These are phyloP conservation scores for Heteromeles arbutifolia DNA, from an alignment of 306 rosid genomes.

Conservation along the genomic window DNA sequence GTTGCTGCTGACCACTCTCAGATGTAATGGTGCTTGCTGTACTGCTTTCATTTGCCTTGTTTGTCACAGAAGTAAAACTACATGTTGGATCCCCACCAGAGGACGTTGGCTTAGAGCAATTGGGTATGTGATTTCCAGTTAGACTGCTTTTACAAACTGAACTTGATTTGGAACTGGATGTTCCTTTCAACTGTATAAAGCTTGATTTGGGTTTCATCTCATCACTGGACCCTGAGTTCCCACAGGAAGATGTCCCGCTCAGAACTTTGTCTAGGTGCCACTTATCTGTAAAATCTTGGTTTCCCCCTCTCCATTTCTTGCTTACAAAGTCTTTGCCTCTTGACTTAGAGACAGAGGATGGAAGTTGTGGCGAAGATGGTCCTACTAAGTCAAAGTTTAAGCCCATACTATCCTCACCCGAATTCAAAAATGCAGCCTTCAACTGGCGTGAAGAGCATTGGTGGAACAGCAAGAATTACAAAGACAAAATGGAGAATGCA, in stretches of 20 bases:
- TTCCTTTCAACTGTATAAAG: constrained; percentile 20
- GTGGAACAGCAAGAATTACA: constrained; percentile 28
- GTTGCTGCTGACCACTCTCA: constrained; percentile 31
- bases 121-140: constrained; percentile 17
- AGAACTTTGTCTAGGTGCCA: constrained; percentile 26
- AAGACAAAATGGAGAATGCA: not conserved
- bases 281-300: constrained; percentile 33
- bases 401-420: constrained; percentile 27
- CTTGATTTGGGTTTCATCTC: constrained; percentile 34
- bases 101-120: constrained; percentile 15
- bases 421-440: constrained; percentile 49
- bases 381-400: constrained; percentile 26
- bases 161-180: constrained; percentile 24
- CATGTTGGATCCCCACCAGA: constrained; percentile 20
- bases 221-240: constrained; percentile 23
- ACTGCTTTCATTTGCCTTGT: constrained; percentile 30
- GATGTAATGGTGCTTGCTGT: constrained; percentile 40
- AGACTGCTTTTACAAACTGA: constrained; percentile 21
- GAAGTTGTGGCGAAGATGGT: constrained; percentile 46
- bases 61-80: constrained; percentile 25
- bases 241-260: constrained; percentile 23
- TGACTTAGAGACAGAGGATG: constrained; percentile 60
- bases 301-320: constrained; percentile 47
- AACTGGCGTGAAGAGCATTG: constrained; percentile 53
- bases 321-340: constrained; percentile 61